These are phyloP conservation scores for Amanita inopinata DNA, from an alignment of 768 basidiomycete genomes.

Conservation along the genomic window DNA sequence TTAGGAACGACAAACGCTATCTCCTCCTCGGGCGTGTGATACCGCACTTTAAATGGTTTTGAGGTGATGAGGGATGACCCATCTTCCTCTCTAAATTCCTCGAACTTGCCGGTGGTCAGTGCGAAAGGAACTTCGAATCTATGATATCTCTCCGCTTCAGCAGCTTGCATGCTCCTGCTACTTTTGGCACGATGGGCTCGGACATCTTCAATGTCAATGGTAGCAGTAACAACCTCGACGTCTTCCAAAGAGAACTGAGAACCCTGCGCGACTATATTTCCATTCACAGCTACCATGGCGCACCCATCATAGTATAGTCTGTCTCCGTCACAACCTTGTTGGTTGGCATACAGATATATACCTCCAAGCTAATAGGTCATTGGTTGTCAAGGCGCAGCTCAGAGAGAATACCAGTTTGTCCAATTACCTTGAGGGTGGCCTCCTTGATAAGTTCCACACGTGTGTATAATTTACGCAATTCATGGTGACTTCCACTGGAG, in stretches of 20 bases:
- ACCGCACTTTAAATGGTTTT: slow-evolving; percentile 43
- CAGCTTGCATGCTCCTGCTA: slow-evolving; percentile 87
- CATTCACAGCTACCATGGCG: slow-evolving; percentile 93
- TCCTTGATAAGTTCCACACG: slow-evolving; percentile 94
- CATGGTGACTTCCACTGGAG: slow-evolving; percentile 96
- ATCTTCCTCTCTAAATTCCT: slow-evolving; percentile 47
- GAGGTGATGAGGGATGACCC: slow-evolving; percentile 28
- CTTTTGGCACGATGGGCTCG: slow-evolving; percentile 79
- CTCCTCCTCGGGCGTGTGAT: slow-evolving; percentile 90
- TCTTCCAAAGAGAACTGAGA: slow-evolving; percentile 94
- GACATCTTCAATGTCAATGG: slow-evolving; percentile 95
- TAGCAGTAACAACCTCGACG: slow-evolving; percentile 94
- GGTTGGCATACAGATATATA: slow-evolving; percentile 95
- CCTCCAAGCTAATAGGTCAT: slow-evolving; percentile 66
- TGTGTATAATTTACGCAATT: slow-evolving; percentile 88
- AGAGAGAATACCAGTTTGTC: neutral
- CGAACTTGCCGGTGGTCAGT: slow-evolving; percentile 66
- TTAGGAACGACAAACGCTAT: slow-evolving; percentile 66
- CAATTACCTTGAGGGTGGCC: slow-evolving; percentile 79
- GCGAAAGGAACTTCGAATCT: slow-evolving; percentile 78
- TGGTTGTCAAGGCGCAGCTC: slow-evolving; percentile 5
- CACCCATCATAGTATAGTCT: slow-evolving; percentile 97
- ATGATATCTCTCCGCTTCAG: slow-evolving; percentile 61
- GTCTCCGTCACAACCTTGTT: slow-evolving; percentile 98
- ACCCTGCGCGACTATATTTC: slow-evolving; percentile 86